Percentiles rank a stretch among this genome's conserved stretches.
Evolutionary conservation across 2,329 filamentous ascomycete species (phyloP).

Genomic region (Phyllosticta ampelicida): DNA sequence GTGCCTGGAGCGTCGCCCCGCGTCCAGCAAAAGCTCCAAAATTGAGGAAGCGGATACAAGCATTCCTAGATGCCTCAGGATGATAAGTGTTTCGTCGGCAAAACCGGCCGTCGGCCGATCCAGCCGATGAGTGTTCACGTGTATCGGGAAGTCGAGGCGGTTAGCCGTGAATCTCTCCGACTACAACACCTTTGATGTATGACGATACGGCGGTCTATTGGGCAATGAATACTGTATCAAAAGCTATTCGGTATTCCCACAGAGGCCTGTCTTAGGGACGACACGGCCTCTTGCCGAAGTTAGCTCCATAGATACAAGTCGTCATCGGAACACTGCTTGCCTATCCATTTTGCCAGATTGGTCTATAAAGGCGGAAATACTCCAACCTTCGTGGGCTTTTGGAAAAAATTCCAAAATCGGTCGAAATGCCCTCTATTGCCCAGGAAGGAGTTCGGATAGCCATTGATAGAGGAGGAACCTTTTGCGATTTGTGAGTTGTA

Average conservation of each 20-base stretch:
- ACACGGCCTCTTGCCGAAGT: not conserved
- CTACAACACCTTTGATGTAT: not conserved
- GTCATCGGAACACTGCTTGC: not conserved
- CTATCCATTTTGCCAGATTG: not conserved
- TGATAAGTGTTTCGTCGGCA: not conserved
- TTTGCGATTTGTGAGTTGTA: conserved; percentile 1
- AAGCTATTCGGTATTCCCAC: not conserved
- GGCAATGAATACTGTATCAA: not conserved
- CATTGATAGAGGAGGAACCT: conserved; percentile 39
- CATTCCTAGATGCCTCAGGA: not conserved
- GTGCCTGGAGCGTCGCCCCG: not conserved
- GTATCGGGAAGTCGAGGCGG: not conserved
- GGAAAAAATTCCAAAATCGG: not conserved
- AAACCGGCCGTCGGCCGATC: not conserved
- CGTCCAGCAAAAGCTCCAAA: not conserved
- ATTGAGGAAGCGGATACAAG: not conserved
- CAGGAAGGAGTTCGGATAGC: conserved; percentile 56
- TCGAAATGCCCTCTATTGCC: conserved; percentile 6
- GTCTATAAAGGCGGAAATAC: not conserved
- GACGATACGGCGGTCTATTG: not conserved
- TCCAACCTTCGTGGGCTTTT: not conserved
- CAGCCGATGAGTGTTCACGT: not conserved
- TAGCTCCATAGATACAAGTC: not conserved
- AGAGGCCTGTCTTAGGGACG: not conserved
- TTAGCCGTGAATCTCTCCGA: not conserved